phyloP scores from a whole-genome alignment of 495 filamentous ascomycete genomes.

The Aspergillus funiculosus region DNA sequence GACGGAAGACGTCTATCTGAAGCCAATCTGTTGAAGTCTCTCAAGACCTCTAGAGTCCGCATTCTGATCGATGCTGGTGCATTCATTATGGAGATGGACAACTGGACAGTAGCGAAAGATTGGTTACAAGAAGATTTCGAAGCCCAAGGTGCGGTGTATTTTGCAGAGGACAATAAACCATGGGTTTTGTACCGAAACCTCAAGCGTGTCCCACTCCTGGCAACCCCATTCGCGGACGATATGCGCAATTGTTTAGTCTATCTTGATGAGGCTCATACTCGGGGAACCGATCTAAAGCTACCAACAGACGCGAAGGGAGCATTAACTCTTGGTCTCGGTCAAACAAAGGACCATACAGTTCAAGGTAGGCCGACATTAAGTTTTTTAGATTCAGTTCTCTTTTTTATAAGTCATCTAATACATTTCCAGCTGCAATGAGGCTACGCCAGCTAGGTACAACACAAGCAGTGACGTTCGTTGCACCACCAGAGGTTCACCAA shows the following conservation, averaged over 20 bases:
- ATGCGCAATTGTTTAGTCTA: constrained; percentile 61
- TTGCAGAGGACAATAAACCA: constrained; percentile 43
- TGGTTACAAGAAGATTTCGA: constrained; percentile 45
- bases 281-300: constrained; percentile 67
- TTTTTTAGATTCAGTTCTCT: too few species aligned
- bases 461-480: constrained; percentile 57
- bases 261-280: constrained; percentile 68
- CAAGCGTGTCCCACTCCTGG: constrained; percentile 41
- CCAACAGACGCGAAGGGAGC: constrained; percentile 54
- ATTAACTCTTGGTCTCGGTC: constrained; percentile 59
- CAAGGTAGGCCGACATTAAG: too few species aligned
- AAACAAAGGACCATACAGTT: constrained; percentile 65
- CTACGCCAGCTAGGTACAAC: constrained; percentile 51
- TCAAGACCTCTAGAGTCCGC: constrained; percentile 42
- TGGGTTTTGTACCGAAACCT: constrained; percentile 42
- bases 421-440: constrained; percentile 55
- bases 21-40: constrained; percentile 25
- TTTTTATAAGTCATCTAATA: neutral
- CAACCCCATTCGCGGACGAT: constrained; percentile 54
- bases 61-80: constrained; percentile 69
- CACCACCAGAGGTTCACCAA: constrained; percentile 54
- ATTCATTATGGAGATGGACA: constrained; percentile 59
- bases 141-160: constrained; percentile 50
- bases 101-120: constrained; percentile 36
- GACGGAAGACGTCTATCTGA: constrained; percentile 13